phyloP scores from a whole-genome alignment of 1,284 basidiomycete species.

The Blastosporella zonata region DNA sequence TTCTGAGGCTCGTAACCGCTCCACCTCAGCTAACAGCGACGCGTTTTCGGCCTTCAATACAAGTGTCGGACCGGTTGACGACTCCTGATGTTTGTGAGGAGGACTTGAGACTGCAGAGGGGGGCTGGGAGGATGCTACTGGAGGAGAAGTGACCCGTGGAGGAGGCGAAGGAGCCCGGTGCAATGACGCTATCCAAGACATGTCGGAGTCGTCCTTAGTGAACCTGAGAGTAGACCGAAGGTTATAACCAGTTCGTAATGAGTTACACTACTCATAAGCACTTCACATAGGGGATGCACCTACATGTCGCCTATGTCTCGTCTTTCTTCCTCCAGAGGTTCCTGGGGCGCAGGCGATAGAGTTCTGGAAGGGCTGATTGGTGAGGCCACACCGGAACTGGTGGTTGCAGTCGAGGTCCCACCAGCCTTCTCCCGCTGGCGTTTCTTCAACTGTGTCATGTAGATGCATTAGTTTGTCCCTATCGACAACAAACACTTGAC shows the following conservation, averaged over 20 bases:
- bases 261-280: slow-evolving; percentile 1
- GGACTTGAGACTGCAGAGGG: slow-evolving; percentile 19
- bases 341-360: slow-evolving; percentile 46
- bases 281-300: slow-evolving; percentile 26
- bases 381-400: slow-evolving; percentile 31
- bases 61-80: slow-evolving; percentile 4
- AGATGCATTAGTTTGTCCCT: slow-evolving; percentile 16
- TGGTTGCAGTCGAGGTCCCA: slow-evolving; percentile 27
- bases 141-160: slow-evolving; percentile 10
- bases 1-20: slow-evolving; percentile 26
- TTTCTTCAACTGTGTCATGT: slow-evolving; percentile 59
- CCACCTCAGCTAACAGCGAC: slow-evolving; percentile 25
- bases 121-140: slow-evolving; percentile 12
- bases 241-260: slow-evolving; percentile 7
- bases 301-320: slow-evolving; percentile 53
- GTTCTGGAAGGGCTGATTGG: slow-evolving; percentile 50
- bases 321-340: slow-evolving; percentile 35
- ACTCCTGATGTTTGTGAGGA: slow-evolving; percentile 7
- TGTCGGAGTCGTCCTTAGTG: slow-evolving; percentile 38
- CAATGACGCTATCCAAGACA: slow-evolving; percentile 59
- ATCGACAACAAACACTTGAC: slow-evolving; percentile 16
- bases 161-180: slow-evolving; percentile 41
- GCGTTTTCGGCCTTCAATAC: slow-evolving; percentile 26
- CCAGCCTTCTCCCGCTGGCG: slow-evolving; percentile 66
- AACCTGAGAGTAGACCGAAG: slow-evolving; percentile 30